Conservation (phyloP, 441 rosid species). For the Capsella rubella region DNA sequence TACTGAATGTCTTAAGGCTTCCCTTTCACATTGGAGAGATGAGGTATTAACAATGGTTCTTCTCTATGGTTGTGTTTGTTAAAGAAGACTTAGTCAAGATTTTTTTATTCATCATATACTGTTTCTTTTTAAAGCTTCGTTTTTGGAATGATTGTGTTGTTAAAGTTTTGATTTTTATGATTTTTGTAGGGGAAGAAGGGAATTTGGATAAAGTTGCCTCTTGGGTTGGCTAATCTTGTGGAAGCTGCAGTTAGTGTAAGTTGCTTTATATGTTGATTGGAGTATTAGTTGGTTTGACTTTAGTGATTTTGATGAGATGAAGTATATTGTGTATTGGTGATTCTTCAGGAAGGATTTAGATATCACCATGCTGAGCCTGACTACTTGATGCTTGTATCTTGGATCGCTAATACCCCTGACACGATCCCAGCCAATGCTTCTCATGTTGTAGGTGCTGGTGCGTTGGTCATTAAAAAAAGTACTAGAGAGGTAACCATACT, state of each 20-base stretch:
- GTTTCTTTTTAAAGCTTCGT: too few relatives aligned
- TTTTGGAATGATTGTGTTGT: background rate
- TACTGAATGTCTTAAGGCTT: conserved; percentile 39
- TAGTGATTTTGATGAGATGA: background rate
- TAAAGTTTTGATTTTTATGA: background rate
- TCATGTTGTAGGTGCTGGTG: conserved; percentile 81
- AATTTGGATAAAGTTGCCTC: conserved; percentile 44
- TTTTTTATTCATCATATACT: too few relatives aligned
- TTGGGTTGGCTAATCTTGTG: conserved; percentile 55
- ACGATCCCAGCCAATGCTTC: conserved; percentile 76
- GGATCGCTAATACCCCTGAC: conserved; percentile 62
- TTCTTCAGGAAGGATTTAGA: conserved; percentile 75
- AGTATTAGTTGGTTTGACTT: background rate
- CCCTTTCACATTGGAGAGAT: conserved; percentile 33
- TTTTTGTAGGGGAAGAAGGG: conserved; percentile 41
- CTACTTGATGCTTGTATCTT: conserved; percentile 77
- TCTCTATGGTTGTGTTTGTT: background rate
- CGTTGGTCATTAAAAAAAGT: conserved; percentile 57
- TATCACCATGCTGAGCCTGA: conserved; percentile 87
- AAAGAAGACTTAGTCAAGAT: too few relatives aligned
- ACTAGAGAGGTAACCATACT: conserved; percentile 48
- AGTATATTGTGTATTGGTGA: background rate
- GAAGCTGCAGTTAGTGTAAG: conserved; percentile 67
- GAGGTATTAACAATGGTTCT: conserved; percentile 24
- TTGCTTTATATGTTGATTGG: background rate